Conservation (phyloP, 768 basidiomycete species). For the Dictyophora rubrovolvata region DNA sequence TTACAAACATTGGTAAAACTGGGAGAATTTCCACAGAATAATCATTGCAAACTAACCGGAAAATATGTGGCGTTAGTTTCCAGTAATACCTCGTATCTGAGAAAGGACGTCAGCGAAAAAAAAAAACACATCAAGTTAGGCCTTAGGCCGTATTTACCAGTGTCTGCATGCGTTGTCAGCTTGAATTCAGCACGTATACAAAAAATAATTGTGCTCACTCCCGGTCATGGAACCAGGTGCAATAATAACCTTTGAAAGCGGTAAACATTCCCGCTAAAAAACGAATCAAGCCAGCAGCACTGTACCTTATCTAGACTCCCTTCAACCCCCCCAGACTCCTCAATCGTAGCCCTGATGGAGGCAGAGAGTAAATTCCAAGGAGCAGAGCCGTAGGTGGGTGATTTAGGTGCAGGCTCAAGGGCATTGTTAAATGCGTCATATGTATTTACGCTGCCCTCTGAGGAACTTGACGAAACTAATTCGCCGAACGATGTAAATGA, state of each 20-base stretch:
- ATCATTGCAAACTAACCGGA: slow-evolving; percentile 38
- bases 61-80: slow-evolving; percentile 48
- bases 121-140: background rate
- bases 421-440: slow-evolving; percentile 36
- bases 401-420: slow-evolving; percentile 60
- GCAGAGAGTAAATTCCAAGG: slow-evolving; percentile 47
- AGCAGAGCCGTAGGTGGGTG: slow-evolving; percentile 32
- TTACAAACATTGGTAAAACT: background rate
- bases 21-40: background rate
- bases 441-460: slow-evolving; percentile 37
- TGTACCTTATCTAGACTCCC: slow-evolving; percentile 5
- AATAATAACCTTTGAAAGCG: slow-evolving; percentile 15
- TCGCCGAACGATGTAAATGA: slow-evolving; percentile 49
- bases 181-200: background rate
- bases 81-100: slow-evolving; percentile 49
- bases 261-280: background rate
- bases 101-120: background rate
- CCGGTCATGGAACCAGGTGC: slow-evolving; percentile 29
- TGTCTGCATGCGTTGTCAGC: background rate
- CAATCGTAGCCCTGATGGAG: slow-evolving; percentile 43
- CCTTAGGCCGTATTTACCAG: background rate
- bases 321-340: slow-evolving; percentile 2
- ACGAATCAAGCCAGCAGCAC: background rate
- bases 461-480: slow-evolving; percentile 19
- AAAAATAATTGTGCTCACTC: slow-evolving; percentile 13